Evolutionary conservation across 116 monocot species (phyloP), one percentile per base, ranked within the genome.

Genomic region (Iris pallida): DNA sequence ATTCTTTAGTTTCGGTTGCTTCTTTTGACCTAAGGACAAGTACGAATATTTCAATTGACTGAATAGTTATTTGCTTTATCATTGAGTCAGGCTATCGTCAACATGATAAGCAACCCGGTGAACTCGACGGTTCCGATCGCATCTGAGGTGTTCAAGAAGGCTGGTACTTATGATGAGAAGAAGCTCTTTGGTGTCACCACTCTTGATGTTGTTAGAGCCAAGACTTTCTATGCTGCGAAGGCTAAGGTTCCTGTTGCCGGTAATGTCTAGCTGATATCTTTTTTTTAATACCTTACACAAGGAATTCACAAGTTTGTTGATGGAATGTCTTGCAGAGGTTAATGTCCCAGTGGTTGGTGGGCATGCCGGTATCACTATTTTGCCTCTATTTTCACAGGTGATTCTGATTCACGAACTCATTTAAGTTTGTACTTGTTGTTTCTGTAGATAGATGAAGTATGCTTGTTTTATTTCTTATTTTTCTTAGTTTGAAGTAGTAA

Each of bases 311-410:
- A 30, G n/a, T 14, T n/a, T 54, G 4, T 57, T 18, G 20, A 30
- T 20, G 20, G 8, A 18, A 20, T 61, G 7, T 2, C 15, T 15
- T 80, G 69, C 76, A 95, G 95, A 75, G 20, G 95, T 91, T 52
- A 82, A 91, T 79, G 95, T 95, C 41, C 85, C 95, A 55, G 95
- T 95, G 58, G 88, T 95, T 73, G 95, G 91, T 61, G 95, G 95
- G 5, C 95, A 95, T 62, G 95, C 95, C 5, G 95, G 95, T 40
- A 75, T 95, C 55, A 95, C 94, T 18, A 95, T 95, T 42, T 79
- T 95, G 56, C 94, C 94, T 51, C 73, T 96, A n/a, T 96, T 96
- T 61, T 96, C 96, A 18, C 96, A 96, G 96, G 96, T 95, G 53
- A 53, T 64, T 55, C 16, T 30, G 2, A 1, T 30, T 30, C 3